Evolutionary conservation across 2,329 filamentous ascomycete species (phyloP).

Genomic region (Diaporthe sp.): DNA sequence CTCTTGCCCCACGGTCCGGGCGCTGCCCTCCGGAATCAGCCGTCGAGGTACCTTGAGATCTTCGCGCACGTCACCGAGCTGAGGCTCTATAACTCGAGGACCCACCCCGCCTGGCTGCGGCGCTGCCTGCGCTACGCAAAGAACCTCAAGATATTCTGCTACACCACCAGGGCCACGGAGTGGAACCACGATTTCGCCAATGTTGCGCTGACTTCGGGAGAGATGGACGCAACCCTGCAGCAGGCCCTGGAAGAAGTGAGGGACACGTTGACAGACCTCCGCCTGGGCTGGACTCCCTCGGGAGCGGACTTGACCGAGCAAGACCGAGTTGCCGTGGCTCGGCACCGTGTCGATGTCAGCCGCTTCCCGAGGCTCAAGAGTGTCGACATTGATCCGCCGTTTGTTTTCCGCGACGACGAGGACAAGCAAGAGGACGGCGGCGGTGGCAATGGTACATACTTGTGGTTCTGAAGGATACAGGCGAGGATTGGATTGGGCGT

Average conservation of each 20-base stretch:
- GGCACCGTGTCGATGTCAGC: neutral
- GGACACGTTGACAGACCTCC: neutral
- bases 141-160: neutral
- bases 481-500: too few relatives aligned
- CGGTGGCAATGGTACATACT: fast-evolving
- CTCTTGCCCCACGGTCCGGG: neutral
- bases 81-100: neutral
- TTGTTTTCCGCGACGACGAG: neutral
- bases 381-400: neutral
- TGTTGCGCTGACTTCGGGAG: neutral
- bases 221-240: neutral
- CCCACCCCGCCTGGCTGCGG: neutral
- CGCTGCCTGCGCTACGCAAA: neutral
- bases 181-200: neutral
- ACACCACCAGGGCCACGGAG: neutral
- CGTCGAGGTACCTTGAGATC: neutral
- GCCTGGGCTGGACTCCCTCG: neutral
- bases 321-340: neutral
- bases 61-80: neutral
- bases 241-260: neutral
- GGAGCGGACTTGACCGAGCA: neutral
- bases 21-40: neutral
- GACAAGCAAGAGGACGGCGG: neutral
- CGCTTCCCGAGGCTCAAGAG: neutral
- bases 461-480: fast-evolving